These are phyloP conservation scores for Artemisia argyi DNA, from an alignment of 129 eudicot genomes.

Conservation along the genomic window DNA sequence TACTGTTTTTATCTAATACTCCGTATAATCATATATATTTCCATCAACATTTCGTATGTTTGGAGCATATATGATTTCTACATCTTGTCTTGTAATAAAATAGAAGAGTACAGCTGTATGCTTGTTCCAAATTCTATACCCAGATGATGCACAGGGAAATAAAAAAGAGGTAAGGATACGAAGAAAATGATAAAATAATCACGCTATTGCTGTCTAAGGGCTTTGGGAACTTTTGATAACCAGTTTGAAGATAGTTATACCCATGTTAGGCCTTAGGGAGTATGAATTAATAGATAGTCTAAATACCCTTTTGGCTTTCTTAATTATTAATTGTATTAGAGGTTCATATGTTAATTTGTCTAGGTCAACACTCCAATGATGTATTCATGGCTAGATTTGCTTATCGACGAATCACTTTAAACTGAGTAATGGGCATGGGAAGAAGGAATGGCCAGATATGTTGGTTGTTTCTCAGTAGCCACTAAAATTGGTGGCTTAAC, in stretches of 20 bases:
- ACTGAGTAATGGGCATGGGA: not conserved
- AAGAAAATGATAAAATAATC: constrained; percentile 8
- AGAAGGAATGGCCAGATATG: not conserved
- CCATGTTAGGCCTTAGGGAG: not conserved
- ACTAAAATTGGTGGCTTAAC: not conserved
- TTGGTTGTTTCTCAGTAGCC: not conserved
- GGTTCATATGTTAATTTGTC: too few relatives aligned
- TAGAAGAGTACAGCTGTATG: too few relatives aligned
- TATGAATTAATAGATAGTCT: not conserved
- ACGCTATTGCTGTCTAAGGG: not conserved
- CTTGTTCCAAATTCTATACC: not conserved
- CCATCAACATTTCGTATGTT: constrained; percentile 1
- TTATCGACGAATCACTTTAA: not conserved
- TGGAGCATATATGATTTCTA: not conserved
- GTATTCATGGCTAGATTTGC: not conserved
- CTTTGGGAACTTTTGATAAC: not conserved
- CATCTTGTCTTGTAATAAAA: not conserved
- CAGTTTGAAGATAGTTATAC: not conserved
- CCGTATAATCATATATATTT: not conserved
- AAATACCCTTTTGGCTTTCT: not conserved
- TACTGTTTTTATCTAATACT: constrained; percentile 19
- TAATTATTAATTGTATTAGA: too few relatives aligned
- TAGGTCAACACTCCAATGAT: not conserved
- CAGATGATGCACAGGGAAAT: too few relatives aligned
- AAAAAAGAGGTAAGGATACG: not conserved